A percentile compares a stretch with the other conserved stretches of the same genome.
Evolutionary conservation across 495 filamentous ascomycete species (phyloP).

Genomic region (Chaetomium cochliodes): DNA sequence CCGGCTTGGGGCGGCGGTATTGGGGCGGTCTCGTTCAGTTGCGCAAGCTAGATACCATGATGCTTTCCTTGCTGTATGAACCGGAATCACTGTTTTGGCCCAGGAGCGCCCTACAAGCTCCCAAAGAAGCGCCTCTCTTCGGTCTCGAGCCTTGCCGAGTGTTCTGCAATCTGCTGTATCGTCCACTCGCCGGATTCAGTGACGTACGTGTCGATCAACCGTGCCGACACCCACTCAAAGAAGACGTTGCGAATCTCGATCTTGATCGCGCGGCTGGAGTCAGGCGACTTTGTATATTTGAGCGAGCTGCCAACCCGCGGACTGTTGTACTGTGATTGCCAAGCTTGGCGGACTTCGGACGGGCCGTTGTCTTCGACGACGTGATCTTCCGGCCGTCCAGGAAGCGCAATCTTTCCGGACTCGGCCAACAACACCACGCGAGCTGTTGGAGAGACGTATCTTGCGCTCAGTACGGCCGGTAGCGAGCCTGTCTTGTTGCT

Average conservation of each 20-base stretch:
- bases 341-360: slow-evolving; percentile 48
- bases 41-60: slow-evolving; percentile 17
- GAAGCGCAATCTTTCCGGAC: slow-evolving; percentile 58
- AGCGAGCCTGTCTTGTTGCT: slow-evolving; percentile 67
- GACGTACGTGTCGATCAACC: slow-evolving; percentile 55
- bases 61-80: neutral
- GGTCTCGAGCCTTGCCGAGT: slow-evolving; percentile 31
- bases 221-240: slow-evolving; percentile 64
- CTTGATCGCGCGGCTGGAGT: neutral
- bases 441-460: slow-evolving; percentile 40
- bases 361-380: slow-evolving; percentile 51
- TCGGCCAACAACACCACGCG: slow-evolving; percentile 57
- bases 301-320: slow-evolving; percentile 22
- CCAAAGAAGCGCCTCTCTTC: slow-evolving; percentile 38
- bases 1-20: neutral
- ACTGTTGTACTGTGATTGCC: slow-evolving; percentile 38
- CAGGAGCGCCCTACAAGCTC: slow-evolving; percentile 28
- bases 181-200: slow-evolving; percentile 51
- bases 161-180: slow-evolving; percentile 32
- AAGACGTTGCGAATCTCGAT: slow-evolving; percentile 56
- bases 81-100: neutral
- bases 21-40: slow-evolving; percentile 5
- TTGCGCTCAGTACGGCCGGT: slow-evolving; percentile 53
- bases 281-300: neutral
- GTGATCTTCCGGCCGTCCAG: slow-evolving; percentile 35